phyloP scores from a whole-genome alignment of 2,329 filamentous ascomycete species.

The Nothophoma quercina region DNA sequence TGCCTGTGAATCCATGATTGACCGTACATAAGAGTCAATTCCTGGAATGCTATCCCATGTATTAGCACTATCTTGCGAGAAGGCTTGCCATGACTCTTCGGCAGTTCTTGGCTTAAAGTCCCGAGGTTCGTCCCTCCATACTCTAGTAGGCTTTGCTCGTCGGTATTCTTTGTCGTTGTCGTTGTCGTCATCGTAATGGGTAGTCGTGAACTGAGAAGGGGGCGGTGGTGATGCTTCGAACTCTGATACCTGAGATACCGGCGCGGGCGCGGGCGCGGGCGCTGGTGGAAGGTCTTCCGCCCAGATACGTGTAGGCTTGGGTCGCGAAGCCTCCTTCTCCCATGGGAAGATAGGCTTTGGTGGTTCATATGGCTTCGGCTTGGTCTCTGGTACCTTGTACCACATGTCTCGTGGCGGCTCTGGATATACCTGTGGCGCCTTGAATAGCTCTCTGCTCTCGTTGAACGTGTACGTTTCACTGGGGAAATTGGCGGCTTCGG shows the following conservation, averaged over 20 bases:
- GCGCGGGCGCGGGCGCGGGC: neutral
- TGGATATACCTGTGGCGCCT: constrained; percentile 78
- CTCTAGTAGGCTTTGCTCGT: constrained; percentile 15
- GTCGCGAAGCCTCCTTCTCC: constrained; percentile 73
- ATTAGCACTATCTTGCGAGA: constrained; percentile 70
- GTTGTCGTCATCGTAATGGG: constrained; percentile 38
- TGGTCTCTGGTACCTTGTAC: constrained; percentile 75
- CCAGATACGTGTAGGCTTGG: constrained; percentile 72
- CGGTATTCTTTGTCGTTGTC: no score
- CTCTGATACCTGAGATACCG: constrained; percentile 29
- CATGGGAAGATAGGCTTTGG: constrained; percentile 86
- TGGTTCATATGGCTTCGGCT: constrained; percentile 65
- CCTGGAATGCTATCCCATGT: constrained; percentile 93
- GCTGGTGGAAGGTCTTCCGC: constrained; percentile 58
- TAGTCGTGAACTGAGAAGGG: constrained; percentile 38
- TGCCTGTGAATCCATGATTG: constrained; percentile 68
- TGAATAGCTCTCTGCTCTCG: constrained; percentile 74
- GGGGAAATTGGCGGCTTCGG: constrained; percentile 87
- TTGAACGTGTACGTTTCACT: constrained; percentile 84
- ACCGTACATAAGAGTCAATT: constrained; percentile 86
- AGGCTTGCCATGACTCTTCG: constrained; percentile 74
- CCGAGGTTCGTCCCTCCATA: constrained; percentile 13
- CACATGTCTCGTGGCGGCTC: constrained; percentile 88
- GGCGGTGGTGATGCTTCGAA: constrained; percentile 34
- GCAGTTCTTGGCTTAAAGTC: constrained; percentile 31